Evolutionary conservation across 2,329 filamentous ascomycete genomes (phyloP), one percentile per base, ranked within the genome.

Genomic region (Apiospora arundinis): DNA sequence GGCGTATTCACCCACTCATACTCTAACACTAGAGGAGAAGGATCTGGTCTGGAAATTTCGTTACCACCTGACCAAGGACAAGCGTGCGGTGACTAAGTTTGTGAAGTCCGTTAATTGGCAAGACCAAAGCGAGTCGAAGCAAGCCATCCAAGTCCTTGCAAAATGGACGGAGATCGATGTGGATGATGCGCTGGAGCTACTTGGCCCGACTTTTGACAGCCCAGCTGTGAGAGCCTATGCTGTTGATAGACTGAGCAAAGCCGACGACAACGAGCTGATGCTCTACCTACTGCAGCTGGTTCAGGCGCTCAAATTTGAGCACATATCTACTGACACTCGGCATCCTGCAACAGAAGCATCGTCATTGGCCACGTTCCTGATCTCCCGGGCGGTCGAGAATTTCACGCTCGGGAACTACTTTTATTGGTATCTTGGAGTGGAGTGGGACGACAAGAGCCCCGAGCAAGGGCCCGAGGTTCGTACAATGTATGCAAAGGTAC

Each of bases 381-480:
- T 99, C 70, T 90, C 93, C 1, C 90, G 96, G 46, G 97, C 96
- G 4, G 92, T 93, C 18, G 91, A 92, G 73, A 98, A 97, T 78
- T 93, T 98, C 77, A 92, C 93, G 72, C 88, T 99, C 1, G 96
- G 95, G 42, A 99, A 97, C 80, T 97, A 97, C 82, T 90, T 99
- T 70, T 94, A 98, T 81, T 99, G 96, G 96, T 99, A 98, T 81
- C 87, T 99, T 2, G 98, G 98, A 91, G 96, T 99, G 1, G 97
- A 99, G 82, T 97, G 95, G 76, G 94, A 97, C 76, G 95, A 98
- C 80, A 86, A 87, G 72, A 95, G 92, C 74, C 90, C 91, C 4
- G 92, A 94, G 60, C 93, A 95, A 76, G 88, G 91, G 28, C 86
- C 90, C 5, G 90, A 92, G 71, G 92, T 95, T 78, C 92, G 93